These are phyloP conservation scores for Lobosporangium transversale DNA, from an alignment of 192 early-diverging fungal genomes.

Conservation along the genomic window DNA sequence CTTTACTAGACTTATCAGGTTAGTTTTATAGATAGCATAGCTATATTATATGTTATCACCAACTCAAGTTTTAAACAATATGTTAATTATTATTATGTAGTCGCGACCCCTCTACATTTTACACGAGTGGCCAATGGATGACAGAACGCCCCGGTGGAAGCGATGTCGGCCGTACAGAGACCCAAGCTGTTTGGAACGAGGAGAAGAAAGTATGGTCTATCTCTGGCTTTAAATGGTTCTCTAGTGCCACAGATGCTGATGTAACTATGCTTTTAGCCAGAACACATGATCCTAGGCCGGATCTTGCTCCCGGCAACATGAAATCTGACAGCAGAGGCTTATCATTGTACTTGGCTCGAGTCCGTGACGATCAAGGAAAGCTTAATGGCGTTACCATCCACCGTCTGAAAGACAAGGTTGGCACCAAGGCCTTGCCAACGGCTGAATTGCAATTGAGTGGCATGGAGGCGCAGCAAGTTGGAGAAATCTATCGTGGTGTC, in stretches of 20 bases:
- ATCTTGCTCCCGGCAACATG: slow-evolving; percentile 33
- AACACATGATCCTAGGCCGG: slow-evolving; percentile 55
- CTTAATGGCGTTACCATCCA: slow-evolving; percentile 75
- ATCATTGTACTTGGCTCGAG: slow-evolving; percentile 67
- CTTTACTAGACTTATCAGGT: slow-evolving; percentile 58
- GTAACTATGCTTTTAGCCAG: slow-evolving; percentile 75
- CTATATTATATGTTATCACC: not conserved
- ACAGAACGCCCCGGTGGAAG: slow-evolving; percentile 77
- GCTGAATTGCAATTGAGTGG: slow-evolving; percentile 73
- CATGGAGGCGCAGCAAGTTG: slow-evolving; percentile 62
- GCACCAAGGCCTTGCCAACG: slow-evolving; percentile 76
- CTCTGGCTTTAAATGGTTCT: slow-evolving; percentile 81
- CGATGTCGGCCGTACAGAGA: slow-evolving; percentile 75
- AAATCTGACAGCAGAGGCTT: slow-evolving; percentile 65
- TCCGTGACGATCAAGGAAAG: slow-evolving; percentile 62
- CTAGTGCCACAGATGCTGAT: slow-evolving; percentile 74
- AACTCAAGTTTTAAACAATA: not conserved
- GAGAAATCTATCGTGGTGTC: slow-evolving; percentile 63
- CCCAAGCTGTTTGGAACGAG: slow-evolving; percentile 60
- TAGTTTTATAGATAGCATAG: too few relatives aligned
- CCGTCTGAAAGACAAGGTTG: slow-evolving; percentile 76
- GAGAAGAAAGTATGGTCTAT: slow-evolving; percentile 59
- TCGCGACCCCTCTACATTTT: slow-evolving; percentile 70
- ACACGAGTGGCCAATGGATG: slow-evolving; percentile 82
- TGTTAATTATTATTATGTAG: slow-evolving; percentile 8